These are phyloP conservation scores for Zelonia costaricensis DNA, from an alignment of 208 protist species.

Conservation along the genomic window DNA sequence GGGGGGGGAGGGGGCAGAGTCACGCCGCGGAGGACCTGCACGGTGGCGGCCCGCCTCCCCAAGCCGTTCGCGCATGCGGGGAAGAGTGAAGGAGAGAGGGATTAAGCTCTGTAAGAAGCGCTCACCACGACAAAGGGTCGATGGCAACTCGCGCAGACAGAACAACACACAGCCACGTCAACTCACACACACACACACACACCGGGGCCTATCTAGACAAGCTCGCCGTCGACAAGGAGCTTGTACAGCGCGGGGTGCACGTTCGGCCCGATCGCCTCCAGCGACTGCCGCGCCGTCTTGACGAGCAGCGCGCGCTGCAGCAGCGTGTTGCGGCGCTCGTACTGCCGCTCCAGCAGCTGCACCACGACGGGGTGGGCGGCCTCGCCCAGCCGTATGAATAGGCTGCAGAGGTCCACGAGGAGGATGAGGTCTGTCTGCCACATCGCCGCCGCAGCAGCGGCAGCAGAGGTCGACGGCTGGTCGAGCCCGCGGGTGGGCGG, in stretches of 20 bases:
- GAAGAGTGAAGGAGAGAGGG: not conserved
- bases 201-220: no score
- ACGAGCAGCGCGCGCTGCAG: conserved; percentile 59
- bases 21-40: no score
- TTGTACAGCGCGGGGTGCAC: conserved; percentile 45
- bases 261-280: conserved; percentile 34
- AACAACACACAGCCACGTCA: not conserved
- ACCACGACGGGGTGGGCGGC: conserved; percentile 34
- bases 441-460: not conserved
- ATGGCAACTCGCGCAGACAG: not conserved
- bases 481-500: not conserved
- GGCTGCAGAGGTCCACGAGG: conserved; percentile 29
- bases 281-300: conserved; percentile 44
- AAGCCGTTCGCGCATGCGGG: no score
- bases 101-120: no score
- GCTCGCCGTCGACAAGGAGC: conserved; percentile 28
- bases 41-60: no score
- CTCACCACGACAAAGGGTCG: no score
- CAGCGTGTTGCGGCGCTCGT: conserved; percentile 52
- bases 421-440: conserved; percentile 40
- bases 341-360: conserved; percentile 47
- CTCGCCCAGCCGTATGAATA: conserved; percentile 25
- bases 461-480: not conserved
- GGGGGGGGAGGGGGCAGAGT: no score
- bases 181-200: not conserved